Evolutionary conservation across 108 stramenopile species (phyloP), one percentile per base, ranked within the genome.

Genomic region (Cyclostephanos tholiformis): DNA sequence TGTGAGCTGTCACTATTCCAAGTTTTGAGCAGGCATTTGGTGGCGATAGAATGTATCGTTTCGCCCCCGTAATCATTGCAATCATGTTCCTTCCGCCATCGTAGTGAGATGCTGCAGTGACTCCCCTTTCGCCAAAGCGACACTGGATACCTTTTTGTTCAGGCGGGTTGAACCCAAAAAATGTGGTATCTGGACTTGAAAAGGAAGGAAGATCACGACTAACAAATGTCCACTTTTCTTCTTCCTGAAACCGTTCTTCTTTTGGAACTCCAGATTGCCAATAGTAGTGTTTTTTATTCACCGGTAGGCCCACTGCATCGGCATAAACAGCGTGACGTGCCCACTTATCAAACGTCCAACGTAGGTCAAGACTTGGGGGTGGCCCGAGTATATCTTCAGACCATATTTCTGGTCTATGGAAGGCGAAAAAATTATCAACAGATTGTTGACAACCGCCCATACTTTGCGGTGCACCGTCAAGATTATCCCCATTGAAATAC

Each of bases 51-150:
- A 98, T 89, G 74, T 98, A 98, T 12, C 97, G 89, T 68, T 98
- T 98, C 11, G 91, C 93, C 12, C 97, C 97, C 13, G 82, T 89
- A 22, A 98, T 72, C 97, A 98, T 98, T 43, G 89, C 89, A 29
- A 98, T 76, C 92, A 97, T 95, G 64, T 98, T 98, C 22, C 88
- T 76, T 0, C 97, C 96, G 16, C 77, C 84, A 75, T 98, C 97
- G 82, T 92, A 97, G 72, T 98, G 97, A n/a, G 90, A 89, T 49
- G 96, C 97, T 13, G 97, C 96, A 60, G 95, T 95, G 46, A 96
- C 91, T 36, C 97, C 97, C 20, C 92, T 85, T 59, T 91, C 85
- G 50, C 90, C 92, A 77, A 96, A 90, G 41, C 93, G 84, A 58
- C 93, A 96, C 70, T 96, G 95, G 46, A 93, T 91, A 22, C 95